Conservation (phyloP, 345 rosid genomes). For the Aquilaria yunnanensis region DNA sequence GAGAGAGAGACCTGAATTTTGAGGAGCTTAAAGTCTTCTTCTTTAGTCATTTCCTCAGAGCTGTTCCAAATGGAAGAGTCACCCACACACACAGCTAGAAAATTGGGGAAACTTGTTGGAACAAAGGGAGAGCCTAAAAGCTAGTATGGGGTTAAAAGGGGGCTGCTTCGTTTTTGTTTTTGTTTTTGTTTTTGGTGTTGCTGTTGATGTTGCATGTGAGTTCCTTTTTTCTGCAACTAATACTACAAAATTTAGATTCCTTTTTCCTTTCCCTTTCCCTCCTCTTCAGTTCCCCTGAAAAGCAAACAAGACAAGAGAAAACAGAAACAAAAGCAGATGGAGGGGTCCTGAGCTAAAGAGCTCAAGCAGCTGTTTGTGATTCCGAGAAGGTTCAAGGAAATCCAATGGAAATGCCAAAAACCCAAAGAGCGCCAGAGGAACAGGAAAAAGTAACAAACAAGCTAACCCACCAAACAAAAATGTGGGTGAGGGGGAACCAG, state of each 20-base stretch:
- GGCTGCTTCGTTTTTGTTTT: neutral
- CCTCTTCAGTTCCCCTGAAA: slow-evolving; percentile 16
- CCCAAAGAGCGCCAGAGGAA: too few relatives aligned
- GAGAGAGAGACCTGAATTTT: slow-evolving; percentile 63
- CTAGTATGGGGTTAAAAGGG: slow-evolving; percentile 1
- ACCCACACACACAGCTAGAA: slow-evolving; percentile 21
- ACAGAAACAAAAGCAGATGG: slow-evolving; percentile 19
- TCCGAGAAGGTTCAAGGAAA: too few relatives aligned
- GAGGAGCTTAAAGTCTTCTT: slow-evolving; percentile 81
- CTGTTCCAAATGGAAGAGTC: slow-evolving; percentile 22
- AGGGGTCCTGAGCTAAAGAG: slow-evolving; percentile 25
- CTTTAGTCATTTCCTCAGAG: slow-evolving; percentile 61
- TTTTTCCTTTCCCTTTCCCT: neutral
- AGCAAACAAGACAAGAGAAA: slow-evolving; percentile 9
- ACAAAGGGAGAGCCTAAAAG: too few relatives aligned
- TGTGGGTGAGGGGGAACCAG: neutral
- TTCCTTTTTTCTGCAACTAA: neutral
- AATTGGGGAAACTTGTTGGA: too few relatives aligned
- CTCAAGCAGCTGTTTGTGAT: neutral
- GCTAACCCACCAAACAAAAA: neutral
- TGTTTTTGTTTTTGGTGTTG: too few relatives aligned
- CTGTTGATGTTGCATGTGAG: slow-evolving; percentile 6
- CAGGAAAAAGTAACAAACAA: slow-evolving; percentile 1
- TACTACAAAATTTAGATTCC: neutral
- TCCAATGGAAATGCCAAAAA: too few relatives aligned